These are phyloP conservation scores for Lasiodiplodia citricola DNA, from an alignment of 2,329 filamentous ascomycete genomes.

Conservation along the genomic window DNA sequence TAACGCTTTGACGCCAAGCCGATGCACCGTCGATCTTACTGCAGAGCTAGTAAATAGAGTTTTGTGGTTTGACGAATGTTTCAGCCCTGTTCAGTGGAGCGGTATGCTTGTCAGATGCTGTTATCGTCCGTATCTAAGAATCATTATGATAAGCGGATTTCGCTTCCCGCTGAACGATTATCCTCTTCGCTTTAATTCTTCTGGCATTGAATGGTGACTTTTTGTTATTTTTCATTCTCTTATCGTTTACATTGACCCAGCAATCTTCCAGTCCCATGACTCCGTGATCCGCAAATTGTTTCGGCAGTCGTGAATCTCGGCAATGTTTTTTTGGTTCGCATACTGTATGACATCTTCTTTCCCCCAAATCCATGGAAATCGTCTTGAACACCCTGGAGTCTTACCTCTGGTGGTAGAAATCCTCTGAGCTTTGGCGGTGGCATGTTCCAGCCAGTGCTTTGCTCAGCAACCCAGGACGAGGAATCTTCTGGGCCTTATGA, in stretches of 20 bases:
- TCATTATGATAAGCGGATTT: background rate
- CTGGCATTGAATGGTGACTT: background rate
- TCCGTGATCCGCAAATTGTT: background rate
- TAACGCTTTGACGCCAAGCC: too few species aligned
- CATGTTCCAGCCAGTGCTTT: background rate
- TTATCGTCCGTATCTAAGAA: too few species aligned
- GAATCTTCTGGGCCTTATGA: background rate
- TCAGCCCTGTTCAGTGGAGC: too few species aligned
- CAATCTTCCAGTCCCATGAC: background rate
- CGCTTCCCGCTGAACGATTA: background rate
- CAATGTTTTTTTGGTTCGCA: background rate
- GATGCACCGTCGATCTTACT: too few species aligned
- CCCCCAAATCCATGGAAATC: background rate
- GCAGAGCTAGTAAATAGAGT: too few species aligned
- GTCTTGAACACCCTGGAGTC: background rate
- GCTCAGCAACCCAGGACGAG: too few species aligned
- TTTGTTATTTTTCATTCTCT: background rate
- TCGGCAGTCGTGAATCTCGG: background rate
- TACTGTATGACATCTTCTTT: background rate
- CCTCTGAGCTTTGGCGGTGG: background rate
- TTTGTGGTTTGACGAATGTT: too few species aligned
- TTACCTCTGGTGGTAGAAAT: background rate
- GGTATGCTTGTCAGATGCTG: too few species aligned
- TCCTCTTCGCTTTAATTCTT: background rate
- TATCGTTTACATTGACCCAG: background rate